A percentile compares a stretch with the other conserved stretches of the same genome.
Conservation (phyloP, 2,329 filamentous ascomycete genomes). For the Pseudogymnoascus sp. region DNA sequence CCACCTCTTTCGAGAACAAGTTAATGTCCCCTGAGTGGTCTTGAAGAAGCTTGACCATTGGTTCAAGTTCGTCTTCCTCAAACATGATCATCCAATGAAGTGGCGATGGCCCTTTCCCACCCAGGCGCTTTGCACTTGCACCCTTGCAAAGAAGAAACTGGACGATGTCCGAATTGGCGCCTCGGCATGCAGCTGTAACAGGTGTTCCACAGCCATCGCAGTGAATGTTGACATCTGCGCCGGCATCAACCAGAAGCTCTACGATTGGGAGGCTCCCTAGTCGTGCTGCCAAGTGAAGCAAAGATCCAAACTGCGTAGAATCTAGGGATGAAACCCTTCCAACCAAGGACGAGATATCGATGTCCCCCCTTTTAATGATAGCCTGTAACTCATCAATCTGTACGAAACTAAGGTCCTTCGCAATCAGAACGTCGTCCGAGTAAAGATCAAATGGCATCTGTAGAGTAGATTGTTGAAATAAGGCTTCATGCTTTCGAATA, state of each 20-base stretch:
- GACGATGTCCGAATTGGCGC: not conserved
- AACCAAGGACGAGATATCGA: not conserved
- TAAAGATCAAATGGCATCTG: not conserved
- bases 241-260: not conserved
- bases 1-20: not conserved
- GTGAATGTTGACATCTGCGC: not conserved
- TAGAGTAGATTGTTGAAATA: not conserved
- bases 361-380: not conserved
- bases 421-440: not conserved
- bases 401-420: not conserved
- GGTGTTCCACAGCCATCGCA: not conserved
- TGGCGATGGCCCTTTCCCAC: not conserved
- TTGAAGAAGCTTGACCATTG: not conserved
- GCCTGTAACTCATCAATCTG: not conserved
- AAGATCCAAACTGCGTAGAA: not conserved
- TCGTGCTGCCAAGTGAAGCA: not conserved
- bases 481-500: not conserved
- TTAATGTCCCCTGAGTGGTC: not conserved
- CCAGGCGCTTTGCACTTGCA: not conserved
- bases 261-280: not conserved
- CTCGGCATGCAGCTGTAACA: not conserved
- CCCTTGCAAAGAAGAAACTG: not conserved
- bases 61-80: not conserved
- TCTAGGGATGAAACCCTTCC: not conserved
- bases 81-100: constrained; percentile 1